Conservation (phyloP, 106 monocot genomes). For the Agapanthus africanus region DNA sequence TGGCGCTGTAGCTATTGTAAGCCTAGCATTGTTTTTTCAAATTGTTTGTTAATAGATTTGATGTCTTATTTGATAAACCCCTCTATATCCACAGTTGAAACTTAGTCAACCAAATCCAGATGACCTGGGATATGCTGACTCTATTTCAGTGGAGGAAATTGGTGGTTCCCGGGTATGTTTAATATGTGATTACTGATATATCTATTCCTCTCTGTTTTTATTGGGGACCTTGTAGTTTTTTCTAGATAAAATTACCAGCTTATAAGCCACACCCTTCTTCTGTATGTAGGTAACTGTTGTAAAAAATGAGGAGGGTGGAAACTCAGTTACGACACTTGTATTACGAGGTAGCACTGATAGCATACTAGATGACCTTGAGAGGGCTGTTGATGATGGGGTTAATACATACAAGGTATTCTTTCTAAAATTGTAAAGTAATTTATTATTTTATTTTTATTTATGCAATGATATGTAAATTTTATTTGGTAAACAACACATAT, state of each 20-base stretch:
- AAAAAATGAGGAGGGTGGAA: slow-evolving; percentile 96
- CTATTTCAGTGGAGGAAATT: slow-evolving; percentile 87
- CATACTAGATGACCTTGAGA: slow-evolving; percentile 95
- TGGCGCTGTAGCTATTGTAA: slow-evolving; percentile 88
- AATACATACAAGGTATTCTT: slow-evolving; percentile 86
- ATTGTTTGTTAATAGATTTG: not conserved
- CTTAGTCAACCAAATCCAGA: slow-evolving; percentile 88
- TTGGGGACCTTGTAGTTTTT: slow-evolving; percentile 4
- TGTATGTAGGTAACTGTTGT: slow-evolving; percentile 73
- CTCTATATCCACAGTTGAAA: slow-evolving; percentile 54
- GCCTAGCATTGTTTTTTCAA: slow-evolving; percentile 6
- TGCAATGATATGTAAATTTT: not conserved
- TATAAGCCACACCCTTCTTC: not conserved
- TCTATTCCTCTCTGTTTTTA: not conserved
- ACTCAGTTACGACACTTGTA: slow-evolving; percentile 81
- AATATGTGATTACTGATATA: not conserved
- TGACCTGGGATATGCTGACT: slow-evolving; percentile 92
- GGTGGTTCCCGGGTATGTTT: slow-evolving; percentile 73
- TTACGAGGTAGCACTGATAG: slow-evolving; percentile 95
- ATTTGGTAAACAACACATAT: too few species aligned
- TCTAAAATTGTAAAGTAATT: not conserved
- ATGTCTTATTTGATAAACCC: not conserved
- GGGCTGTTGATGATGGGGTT: slow-evolving; percentile 99
- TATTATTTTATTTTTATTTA: not conserved
- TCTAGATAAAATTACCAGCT: not conserved